These are phyloP conservation scores for Stereocaulon alpinum DNA, from an alignment of 495 filamentous ascomycete species.

Conservation along the genomic window DNA sequence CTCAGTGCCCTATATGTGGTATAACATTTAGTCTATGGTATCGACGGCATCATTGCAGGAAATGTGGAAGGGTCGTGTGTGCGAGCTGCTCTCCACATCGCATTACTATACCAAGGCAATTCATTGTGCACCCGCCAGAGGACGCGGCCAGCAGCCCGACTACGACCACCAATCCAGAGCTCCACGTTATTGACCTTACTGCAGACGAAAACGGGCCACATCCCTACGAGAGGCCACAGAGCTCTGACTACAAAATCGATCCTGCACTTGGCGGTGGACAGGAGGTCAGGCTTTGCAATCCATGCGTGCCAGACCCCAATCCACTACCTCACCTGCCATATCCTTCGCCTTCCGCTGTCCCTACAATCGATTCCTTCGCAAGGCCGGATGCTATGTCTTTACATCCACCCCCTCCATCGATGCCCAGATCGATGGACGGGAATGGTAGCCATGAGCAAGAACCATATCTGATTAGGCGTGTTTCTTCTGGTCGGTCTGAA, in stretches of 20 bases:
- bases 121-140: constrained; percentile 75
- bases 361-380: constrained; percentile 5
- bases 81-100: constrained; percentile 83
- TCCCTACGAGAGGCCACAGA: constrained; percentile 17
- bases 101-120: constrained; percentile 88
- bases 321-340: constrained; percentile 45
- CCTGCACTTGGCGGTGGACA: constrained; percentile 65
- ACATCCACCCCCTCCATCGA: not conserved
- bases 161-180: constrained; percentile 2
- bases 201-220: constrained; percentile 26
- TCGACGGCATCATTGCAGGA: constrained; percentile 90
- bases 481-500: constrained; percentile 9
- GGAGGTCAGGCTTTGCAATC: constrained; percentile 85
- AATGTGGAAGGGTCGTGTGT: constrained; percentile 93
- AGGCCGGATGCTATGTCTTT: constrained; percentile 3
- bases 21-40: constrained; percentile 75
- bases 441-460: not conserved
- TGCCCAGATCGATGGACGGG: not conserved
- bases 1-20: constrained; percentile 70
- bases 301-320: constrained; percentile 88
- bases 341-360: constrained; percentile 1
- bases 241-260: constrained; percentile 31
- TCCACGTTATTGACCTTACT: constrained; percentile 34
- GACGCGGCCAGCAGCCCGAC: constrained; percentile 17
- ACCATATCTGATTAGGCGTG: not conserved